Conservation (phyloP, 495 filamentous ascomycete species). For the Penicillium waksmanii region DNA sequence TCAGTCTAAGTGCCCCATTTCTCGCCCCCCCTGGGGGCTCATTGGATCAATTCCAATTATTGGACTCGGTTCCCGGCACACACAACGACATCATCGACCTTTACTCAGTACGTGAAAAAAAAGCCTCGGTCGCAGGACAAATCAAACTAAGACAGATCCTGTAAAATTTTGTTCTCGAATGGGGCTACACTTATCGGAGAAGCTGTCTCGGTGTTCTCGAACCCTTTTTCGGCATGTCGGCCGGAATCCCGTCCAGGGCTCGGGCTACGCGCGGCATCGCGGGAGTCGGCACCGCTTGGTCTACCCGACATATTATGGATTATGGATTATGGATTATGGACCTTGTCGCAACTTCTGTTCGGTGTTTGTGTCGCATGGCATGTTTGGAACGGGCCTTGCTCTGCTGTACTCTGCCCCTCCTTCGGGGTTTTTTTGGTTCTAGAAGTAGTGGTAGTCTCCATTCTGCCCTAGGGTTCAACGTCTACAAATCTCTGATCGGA, state of each 20-base stretch:
- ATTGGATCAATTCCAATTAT: background rate
- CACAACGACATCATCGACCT: background rate
- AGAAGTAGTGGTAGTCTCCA: background rate
- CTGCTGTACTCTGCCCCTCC: background rate
- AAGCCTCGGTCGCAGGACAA: background rate
- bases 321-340: background rate
- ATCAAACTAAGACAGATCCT: background rate
- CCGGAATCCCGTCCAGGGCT: slow-evolving; percentile 21
- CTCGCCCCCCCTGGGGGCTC: background rate
- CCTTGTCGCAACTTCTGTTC: background rate
- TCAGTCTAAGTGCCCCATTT: background rate
- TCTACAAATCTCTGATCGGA: background rate
- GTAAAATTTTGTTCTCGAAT: background rate
- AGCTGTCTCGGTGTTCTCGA: slow-evolving; percentile 1
- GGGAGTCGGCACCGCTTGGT: slow-evolving; percentile 23
- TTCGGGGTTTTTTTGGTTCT: background rate
- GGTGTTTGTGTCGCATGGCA: slow-evolving; percentile 2
- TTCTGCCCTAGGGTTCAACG: slow-evolving; percentile 1
- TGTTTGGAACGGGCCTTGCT: background rate
- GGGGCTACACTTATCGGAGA: background rate
- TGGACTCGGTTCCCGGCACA: slow-evolving; percentile 1
- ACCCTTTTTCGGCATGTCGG: slow-evolving; percentile 16
- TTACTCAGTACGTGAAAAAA: background rate
- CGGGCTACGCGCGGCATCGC: slow-evolving; percentile 24
- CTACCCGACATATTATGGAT: background rate